A percentile compares a stretch with the other conserved stretches of the same genome.
phyloP scores from a whole-genome alignment of 2,329 filamentous ascomycete genomes.

The Hypocreales sp. region DNA sequence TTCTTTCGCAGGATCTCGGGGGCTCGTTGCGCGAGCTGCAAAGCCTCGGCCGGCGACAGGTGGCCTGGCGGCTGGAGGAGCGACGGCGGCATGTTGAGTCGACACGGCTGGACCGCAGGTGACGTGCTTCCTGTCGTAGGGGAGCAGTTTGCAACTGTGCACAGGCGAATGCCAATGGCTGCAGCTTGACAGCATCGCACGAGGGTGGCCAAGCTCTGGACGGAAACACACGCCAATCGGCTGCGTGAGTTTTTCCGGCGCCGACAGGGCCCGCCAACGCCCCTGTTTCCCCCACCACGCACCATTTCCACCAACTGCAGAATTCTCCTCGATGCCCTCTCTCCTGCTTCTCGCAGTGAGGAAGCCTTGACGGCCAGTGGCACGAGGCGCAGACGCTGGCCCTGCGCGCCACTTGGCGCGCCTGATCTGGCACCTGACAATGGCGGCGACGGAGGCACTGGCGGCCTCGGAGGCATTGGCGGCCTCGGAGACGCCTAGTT shows the following conservation, averaged over 20 bases:
- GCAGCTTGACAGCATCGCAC: too few species aligned
- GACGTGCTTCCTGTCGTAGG: too few species aligned
- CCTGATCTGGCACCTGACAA: too few species aligned
- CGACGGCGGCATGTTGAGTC: slow-evolving; percentile 36
- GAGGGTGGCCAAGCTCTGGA: too few species aligned
- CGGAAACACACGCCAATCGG: too few species aligned
- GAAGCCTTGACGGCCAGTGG: slow-evolving; percentile 1
- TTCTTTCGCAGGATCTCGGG: slow-evolving; percentile 38
- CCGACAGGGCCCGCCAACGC: too few species aligned
- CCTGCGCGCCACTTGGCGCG: not conserved
- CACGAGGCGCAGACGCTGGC: not conserved
- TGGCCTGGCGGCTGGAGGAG: slow-evolving; percentile 41
- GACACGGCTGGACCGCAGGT: too few species aligned
- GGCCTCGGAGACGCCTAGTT: slow-evolving; percentile 6
- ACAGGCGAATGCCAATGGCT: too few species aligned
- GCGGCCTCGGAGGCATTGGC: slow-evolving; percentile 9
- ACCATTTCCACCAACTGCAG: not conserved
- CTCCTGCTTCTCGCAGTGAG: not conserved
- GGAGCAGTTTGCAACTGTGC: too few species aligned
- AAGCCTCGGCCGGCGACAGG: slow-evolving; percentile 37
- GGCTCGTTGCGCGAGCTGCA: slow-evolving; percentile 45
- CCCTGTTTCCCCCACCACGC: too few species aligned
- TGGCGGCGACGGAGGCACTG: too few species aligned
- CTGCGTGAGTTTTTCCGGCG: too few species aligned
- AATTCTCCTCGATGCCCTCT: not conserved